Evolutionary conservation across 345 rosid species (phyloP).

Genomic region (Boechera stricta): DNA sequence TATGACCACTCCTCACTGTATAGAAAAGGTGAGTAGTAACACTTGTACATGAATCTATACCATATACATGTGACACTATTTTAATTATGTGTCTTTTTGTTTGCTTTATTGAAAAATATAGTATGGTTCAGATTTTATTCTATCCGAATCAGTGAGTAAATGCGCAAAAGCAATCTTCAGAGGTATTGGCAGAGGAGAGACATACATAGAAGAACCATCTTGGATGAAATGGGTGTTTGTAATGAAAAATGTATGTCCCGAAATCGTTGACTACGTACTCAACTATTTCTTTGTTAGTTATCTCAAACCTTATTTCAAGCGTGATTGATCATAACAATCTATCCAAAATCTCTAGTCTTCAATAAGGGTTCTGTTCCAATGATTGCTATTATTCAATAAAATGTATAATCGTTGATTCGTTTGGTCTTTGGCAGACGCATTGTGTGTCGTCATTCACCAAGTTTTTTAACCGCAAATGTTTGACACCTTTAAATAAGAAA

Average conservation of each 20-base stretch:
- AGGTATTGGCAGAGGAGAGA: constrained; percentile 40
- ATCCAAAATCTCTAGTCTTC: not conserved
- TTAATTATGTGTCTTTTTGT: not conserved
- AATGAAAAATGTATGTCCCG: constrained; percentile 31
- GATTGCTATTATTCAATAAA: not conserved
- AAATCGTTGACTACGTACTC: not conserved
- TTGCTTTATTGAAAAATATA: constrained; percentile 1
- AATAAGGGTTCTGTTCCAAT: not conserved
- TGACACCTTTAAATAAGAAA: not conserved
- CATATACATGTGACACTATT: not conserved
- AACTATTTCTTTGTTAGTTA: not conserved
- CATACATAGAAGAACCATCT: constrained; percentile 27
- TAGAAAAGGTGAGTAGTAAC: constrained; percentile 21
- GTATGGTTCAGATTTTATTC: constrained; percentile 28
- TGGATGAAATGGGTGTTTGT: constrained; percentile 3
- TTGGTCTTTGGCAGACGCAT: not conserved
- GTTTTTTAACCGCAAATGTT: not conserved
- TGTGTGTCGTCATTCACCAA: not conserved
- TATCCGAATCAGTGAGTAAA: constrained; percentile 21
- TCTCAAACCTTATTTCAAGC: constrained; percentile 30
- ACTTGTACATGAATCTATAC: not conserved
- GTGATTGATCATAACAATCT: constrained; percentile 1
- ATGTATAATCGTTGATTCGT: not conserved
- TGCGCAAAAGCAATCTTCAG: constrained; percentile 29
- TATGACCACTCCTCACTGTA: constrained; percentile 34